Evolutionary conservation across 495 filamentous ascomycete genomes (phyloP).

Genomic region (Aspergillus saccharolyticus): DNA sequence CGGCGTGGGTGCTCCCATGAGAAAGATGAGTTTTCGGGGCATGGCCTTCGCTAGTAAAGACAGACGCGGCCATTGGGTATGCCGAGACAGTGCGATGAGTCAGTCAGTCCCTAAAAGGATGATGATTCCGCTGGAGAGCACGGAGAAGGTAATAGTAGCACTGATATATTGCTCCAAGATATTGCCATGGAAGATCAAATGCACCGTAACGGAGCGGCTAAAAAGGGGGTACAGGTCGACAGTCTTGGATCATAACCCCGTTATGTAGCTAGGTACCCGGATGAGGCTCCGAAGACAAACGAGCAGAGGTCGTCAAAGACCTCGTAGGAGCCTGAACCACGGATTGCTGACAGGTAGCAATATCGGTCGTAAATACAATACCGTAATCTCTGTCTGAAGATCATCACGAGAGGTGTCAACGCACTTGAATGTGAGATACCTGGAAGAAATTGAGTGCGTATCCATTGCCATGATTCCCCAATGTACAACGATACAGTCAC

Average conservation of each 20-base stretch:
- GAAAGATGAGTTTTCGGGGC: conserved; percentile 49
- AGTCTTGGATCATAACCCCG: not conserved
- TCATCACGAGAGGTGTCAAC: not conserved
- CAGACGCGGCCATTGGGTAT: conserved; percentile 4
- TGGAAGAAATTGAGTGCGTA: too few species aligned
- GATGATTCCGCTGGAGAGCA: not conserved
- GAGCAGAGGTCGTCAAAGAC: conserved; percentile 2
- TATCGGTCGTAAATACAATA: not conserved
- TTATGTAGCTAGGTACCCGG: not conserved
- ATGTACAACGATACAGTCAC: too few species aligned
- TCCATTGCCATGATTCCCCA: too few species aligned
- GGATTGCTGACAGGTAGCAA: conserved; percentile 1
- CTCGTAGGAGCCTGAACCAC: conserved; percentile 9
- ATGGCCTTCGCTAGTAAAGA: conserved; percentile 22
- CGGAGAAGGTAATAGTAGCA: not conserved
- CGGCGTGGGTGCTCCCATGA: conserved; percentile 58
- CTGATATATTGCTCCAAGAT: not conserved
- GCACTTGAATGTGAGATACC: too few species aligned
- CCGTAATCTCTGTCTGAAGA: not conserved
- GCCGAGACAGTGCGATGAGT: not conserved
- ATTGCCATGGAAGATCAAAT: not conserved
- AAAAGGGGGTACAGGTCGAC: not conserved
- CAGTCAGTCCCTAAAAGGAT: not conserved
- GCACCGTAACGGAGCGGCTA: not conserved
- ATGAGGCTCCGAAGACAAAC: not conserved